A percentile compares a stretch with the other conserved stretches of the same genome.
Evolutionary conservation across 192 early-diverging fungal genomes (phyloP).

Genomic region (Linderina pennispora): DNA sequence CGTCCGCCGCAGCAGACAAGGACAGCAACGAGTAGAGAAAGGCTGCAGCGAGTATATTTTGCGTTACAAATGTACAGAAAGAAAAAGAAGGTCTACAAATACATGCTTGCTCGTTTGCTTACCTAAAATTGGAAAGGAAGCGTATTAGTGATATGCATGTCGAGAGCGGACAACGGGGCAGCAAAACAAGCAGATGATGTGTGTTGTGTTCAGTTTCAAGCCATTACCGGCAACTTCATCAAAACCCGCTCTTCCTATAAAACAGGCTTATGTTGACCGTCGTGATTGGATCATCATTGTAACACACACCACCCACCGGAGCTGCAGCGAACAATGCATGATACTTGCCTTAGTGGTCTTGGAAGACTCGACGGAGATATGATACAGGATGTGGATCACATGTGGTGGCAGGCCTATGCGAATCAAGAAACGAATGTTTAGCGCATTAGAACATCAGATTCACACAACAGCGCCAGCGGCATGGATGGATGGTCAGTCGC

Average conservation of each 20-base stretch:
- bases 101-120: neutral
- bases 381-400: no score
- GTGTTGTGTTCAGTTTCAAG: no score
- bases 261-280: slow-evolving; percentile 46
- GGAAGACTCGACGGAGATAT: neutral
- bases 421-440: no score
- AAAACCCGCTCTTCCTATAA: slow-evolving; percentile 35
- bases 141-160: no score
- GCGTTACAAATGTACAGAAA: no score
- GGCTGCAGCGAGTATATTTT: no score
- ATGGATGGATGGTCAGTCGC: slow-evolving; percentile 18
- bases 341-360: slow-evolving; percentile 11
- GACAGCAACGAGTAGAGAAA: no score
- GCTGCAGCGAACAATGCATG: neutral
- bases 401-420: no score
- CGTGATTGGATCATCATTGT: slow-evolving; percentile 45
- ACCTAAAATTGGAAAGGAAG: neutral
- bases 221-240: slow-evolving; percentile 46
- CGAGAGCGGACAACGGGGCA: no score
- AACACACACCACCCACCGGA: neutral
- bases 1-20: neutral
- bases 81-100: neutral
- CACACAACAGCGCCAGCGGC: neutral
- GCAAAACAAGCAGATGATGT: no score
- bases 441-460: no score